Percentiles rank a stretch among this genome's conserved stretches.
Evolutionary conservation across 225 moss, liverwort and hornwort species (phyloP).

Genomic region (Neckera pumila): DNA sequence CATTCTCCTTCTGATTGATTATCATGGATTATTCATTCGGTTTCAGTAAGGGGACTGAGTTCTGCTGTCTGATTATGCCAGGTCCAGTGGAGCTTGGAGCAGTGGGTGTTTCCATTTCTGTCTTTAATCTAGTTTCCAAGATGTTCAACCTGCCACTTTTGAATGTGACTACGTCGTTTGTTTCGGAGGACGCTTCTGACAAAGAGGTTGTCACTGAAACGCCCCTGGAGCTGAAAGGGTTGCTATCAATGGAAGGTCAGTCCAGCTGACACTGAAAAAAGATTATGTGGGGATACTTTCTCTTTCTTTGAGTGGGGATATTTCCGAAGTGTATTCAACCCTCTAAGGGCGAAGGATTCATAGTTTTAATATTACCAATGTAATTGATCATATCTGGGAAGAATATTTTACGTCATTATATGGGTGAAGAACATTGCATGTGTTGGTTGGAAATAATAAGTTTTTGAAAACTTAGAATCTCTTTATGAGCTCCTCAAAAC

Average conservation of each 20-base stretch:
- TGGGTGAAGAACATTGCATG: background rate
- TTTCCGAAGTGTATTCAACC: background rate
- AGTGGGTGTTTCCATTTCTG: conserved; percentile 85
- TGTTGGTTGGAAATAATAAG: background rate
- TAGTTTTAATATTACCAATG: background rate
- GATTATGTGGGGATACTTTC: background rate
- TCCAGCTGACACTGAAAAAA: background rate
- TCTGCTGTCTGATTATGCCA: conserved; percentile 1
- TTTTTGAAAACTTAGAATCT: background rate
- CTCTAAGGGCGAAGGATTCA: background rate
- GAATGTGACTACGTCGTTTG: conserved; percentile 89
- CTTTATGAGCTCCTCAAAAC: background rate
- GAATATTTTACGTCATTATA: background rate
- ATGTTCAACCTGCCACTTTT: conserved; percentile 95
- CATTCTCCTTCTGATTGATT: background rate
- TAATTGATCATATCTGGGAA: background rate
- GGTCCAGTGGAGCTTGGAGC: conserved; percentile 90
- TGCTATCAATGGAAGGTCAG: conserved; percentile 27
- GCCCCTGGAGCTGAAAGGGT: conserved; percentile 7
- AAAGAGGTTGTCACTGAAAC: conserved; percentile 14
- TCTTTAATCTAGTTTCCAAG: conserved; percentile 91
- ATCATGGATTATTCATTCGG: background rate
- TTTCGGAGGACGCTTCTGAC: conserved; percentile 78
- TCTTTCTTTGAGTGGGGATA: background rate
- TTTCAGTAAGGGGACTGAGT: background rate